Percentiles rank a stretch among this genome's conserved stretches.
These are phyloP conservation scores for Theobroma grandiflorum DNA, from an alignment of 441 rosid genomes.

Conservation along the genomic window DNA sequence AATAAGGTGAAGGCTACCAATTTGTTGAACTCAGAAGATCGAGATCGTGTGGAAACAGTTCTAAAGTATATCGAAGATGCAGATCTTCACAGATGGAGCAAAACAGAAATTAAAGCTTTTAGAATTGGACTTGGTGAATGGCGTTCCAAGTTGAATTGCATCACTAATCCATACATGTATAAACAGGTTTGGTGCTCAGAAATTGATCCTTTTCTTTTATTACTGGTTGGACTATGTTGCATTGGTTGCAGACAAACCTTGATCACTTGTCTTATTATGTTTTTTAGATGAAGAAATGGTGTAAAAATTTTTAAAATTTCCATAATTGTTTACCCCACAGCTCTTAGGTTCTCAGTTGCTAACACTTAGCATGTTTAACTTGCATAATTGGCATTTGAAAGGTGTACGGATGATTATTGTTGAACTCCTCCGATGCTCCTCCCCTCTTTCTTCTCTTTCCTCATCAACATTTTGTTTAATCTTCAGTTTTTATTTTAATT, in stretches of 20 bases:
- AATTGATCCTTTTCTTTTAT: background rate
- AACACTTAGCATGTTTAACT: background rate
- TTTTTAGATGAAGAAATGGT: background rate
- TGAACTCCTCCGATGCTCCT: background rate
- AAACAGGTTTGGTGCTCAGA: conserved; percentile 56
- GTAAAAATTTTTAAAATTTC: background rate
- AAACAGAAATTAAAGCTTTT: conserved; percentile 61
- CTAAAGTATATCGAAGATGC: conserved; percentile 73
- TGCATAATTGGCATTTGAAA: background rate
- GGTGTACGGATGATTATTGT: background rate
- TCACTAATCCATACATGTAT: conserved; percentile 70
- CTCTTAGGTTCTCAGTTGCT: background rate
- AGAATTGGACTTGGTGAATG: conserved; percentile 63
- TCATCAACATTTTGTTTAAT: background rate
- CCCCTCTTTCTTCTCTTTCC: too few relatives aligned
- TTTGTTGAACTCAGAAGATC: conserved; percentile 52
- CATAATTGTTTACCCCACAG: background rate
- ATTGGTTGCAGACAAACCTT: background rate
- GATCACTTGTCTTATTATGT: background rate
- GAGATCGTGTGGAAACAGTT: conserved; percentile 50
- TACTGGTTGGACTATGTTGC: background rate
- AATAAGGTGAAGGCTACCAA: conserved; percentile 43
- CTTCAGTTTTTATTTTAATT: background rate
- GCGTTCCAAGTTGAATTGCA: conserved; percentile 67
- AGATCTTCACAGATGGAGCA: conserved; percentile 73